Conservation (phyloP, 129 eudicot genomes). For the Saussurea involucrata region DNA sequence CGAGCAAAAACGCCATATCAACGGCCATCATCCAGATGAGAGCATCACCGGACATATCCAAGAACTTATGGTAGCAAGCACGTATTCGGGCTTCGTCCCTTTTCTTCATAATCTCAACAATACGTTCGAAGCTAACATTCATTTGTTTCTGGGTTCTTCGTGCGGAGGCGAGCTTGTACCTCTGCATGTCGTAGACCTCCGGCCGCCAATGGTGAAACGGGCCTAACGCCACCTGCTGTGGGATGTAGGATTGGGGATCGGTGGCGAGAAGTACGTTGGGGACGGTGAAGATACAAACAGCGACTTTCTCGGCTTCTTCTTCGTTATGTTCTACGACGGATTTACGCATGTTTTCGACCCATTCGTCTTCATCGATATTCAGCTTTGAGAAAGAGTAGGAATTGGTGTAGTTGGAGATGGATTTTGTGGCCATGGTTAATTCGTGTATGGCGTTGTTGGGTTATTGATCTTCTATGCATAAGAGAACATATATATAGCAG, state of each 20-base stretch:
- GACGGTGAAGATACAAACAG: constrained; percentile 49
- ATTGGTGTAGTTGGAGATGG: not conserved
- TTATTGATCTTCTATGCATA: not conserved
- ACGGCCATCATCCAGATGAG: constrained; percentile 72
- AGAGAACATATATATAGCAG: not conserved
- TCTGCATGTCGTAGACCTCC: constrained; percentile 65
- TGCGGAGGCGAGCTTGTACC: constrained; percentile 55
- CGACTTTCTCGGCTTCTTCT: constrained; percentile 40
- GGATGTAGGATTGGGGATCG: constrained; percentile 46
- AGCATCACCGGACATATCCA: constrained; percentile 43
- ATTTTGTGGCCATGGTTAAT: not conserved
- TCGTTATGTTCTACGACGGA: constrained; percentile 31
- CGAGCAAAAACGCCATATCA: constrained; percentile 54
- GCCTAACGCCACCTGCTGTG: constrained; percentile 60
- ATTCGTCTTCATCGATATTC: constrained; percentile 4
- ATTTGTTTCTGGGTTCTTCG: constrained; percentile 39
- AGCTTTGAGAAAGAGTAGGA: constrained; percentile 6
- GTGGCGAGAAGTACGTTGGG: constrained; percentile 40
- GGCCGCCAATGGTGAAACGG: constrained; percentile 61
- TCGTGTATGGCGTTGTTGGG: not conserved
- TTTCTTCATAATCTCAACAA: constrained; percentile 33
- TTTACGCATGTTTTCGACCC: constrained; percentile 45
- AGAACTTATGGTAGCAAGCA: constrained; percentile 51
- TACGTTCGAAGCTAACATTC: constrained; percentile 22
- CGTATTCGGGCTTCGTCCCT: constrained; percentile 38